Evolutionary conservation across 495 filamentous ascomycete genomes (phyloP).

Genomic region (Staphylotrichum longicolle): DNA sequence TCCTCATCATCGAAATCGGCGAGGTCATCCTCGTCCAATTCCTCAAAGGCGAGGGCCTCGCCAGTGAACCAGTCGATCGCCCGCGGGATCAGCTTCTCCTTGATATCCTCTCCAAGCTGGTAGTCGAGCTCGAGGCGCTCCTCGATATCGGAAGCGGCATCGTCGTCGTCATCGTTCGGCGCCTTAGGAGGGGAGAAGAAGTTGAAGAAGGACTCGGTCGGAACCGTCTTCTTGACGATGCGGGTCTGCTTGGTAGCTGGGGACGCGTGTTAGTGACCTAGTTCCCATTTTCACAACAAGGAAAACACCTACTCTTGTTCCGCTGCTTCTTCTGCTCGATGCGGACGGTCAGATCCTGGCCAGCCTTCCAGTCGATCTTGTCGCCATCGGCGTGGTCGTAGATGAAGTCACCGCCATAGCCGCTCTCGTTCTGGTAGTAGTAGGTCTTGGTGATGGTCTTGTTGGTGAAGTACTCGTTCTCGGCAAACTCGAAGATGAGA

Average conservation of each 20-base stretch:
- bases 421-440: conserved; percentile 98
- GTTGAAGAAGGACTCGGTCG: conserved; percentile 99
- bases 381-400: conserved; percentile 98
- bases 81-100: conserved; percentile 98
- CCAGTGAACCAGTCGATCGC: conserved; percentile 99
- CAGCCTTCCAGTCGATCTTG: conserved; percentile 95
- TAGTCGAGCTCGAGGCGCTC: conserved; percentile 98
- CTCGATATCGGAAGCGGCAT: conserved; percentile 86
- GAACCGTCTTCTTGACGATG: conserved; percentile 97
- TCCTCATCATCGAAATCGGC: conserved; percentile 91
- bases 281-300: background rate
- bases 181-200: conserved; percentile 97
- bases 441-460: conserved; percentile 98
- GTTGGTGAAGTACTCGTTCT: conserved; percentile 95
- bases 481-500: conserved; percentile 92
- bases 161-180: conserved; percentile 72
- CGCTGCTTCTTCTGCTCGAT: conserved; percentile 99
- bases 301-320: conserved; percentile 84
- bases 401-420: conserved; percentile 98
- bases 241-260: conserved; percentile 97
- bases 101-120: conserved; percentile 98
- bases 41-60: conserved; percentile 96
- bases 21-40: conserved; percentile 84
- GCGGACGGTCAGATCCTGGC: conserved; percentile 88
- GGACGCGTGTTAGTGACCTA: conserved; percentile 31